These are phyloP conservation scores for Syzygium oleosum DNA, from an alignment of 345 rosid species.

Conservation along the genomic window DNA sequence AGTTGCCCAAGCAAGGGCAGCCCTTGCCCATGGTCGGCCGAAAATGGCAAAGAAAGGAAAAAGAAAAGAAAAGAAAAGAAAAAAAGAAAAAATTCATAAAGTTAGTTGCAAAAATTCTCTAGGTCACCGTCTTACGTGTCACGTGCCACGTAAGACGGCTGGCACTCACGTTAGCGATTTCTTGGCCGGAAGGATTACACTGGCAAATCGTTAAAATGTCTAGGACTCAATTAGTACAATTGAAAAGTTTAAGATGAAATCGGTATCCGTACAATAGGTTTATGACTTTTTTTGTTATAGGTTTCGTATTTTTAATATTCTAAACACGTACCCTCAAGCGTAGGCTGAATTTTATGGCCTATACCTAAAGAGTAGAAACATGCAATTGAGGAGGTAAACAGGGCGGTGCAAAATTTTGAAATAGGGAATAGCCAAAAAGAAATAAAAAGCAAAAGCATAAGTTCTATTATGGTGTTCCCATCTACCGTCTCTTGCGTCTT, in stretches of 20 bases:
- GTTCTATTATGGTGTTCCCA: background rate
- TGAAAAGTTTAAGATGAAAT: background rate
- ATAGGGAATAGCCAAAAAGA: background rate
- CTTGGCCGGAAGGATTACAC: too few relatives aligned
- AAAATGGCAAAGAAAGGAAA: too few relatives aligned
- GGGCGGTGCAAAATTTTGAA: background rate
- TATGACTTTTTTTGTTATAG: background rate
- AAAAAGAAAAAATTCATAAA: too few relatives aligned
- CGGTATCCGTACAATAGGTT: rapidly evolving
- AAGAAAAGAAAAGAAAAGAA: too few relatives aligned
- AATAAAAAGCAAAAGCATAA: background rate
- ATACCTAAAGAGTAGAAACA: background rate
- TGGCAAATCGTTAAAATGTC: too few relatives aligned
- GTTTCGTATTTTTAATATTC: background rate
- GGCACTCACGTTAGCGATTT: too few relatives aligned
- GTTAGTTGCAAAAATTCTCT: too few relatives aligned
- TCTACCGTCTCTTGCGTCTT: background rate
- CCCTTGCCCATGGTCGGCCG: too few relatives aligned
- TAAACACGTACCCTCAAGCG: background rate
- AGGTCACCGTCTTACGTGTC: too few relatives aligned
- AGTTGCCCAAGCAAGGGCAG: too few relatives aligned
- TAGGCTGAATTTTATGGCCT: background rate
- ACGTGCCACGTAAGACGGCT: too few relatives aligned
- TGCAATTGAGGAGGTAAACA: background rate
- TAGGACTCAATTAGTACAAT: too few relatives aligned